A percentile compares a stretch with the other conserved stretches of the same genome.
Evolutionary conservation across 2,329 filamentous ascomycete species (phyloP).

Genomic region (Cladophialophora exuberans): DNA sequence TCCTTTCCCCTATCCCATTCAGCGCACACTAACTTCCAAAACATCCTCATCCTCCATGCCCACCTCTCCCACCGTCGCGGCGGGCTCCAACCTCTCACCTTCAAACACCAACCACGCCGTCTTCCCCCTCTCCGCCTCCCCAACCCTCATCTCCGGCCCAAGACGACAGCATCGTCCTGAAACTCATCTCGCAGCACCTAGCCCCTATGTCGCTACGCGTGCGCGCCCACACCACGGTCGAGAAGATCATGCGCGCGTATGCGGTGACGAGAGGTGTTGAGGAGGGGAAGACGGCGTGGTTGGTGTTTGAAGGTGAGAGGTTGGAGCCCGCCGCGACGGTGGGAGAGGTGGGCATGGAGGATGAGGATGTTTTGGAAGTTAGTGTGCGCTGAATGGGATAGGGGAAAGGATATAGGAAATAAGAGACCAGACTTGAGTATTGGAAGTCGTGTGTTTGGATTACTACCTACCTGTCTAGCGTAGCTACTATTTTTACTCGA

Average conservation of each 20-base stretch:
- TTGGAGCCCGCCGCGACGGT: conserved; percentile 65
- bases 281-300: conserved; percentile 57
- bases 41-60: conserved; percentile 76
- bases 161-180: conserved; percentile 47
- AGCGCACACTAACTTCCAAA: conserved; percentile 72
- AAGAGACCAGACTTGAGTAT: neutral
- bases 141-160: conserved; percentile 32
- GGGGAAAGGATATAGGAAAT: neutral
- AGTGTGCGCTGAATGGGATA: conserved; percentile 57
- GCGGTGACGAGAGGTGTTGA: conserved; percentile 57
- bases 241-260: conserved; percentile 66
- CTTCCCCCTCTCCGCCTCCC: conserved; percentile 55
- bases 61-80: conserved; percentile 63
- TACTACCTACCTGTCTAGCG: too few species aligned
- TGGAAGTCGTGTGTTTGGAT: neutral
- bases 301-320: conserved; percentile 76
- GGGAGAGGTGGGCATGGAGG: conserved; percentile 70
- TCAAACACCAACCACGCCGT: conserved; percentile 71
- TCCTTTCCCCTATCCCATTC: neutral
- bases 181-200: conserved; percentile 54
- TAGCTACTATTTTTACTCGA: too few species aligned
- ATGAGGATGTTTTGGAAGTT: conserved; percentile 77
- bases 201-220: conserved; percentile 55
- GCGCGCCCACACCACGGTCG: conserved; percentile 57
- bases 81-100: conserved; percentile 69